Conservation (phyloP, 2,329 filamentous ascomycete species). For the Apiospora saccharicola region DNA sequence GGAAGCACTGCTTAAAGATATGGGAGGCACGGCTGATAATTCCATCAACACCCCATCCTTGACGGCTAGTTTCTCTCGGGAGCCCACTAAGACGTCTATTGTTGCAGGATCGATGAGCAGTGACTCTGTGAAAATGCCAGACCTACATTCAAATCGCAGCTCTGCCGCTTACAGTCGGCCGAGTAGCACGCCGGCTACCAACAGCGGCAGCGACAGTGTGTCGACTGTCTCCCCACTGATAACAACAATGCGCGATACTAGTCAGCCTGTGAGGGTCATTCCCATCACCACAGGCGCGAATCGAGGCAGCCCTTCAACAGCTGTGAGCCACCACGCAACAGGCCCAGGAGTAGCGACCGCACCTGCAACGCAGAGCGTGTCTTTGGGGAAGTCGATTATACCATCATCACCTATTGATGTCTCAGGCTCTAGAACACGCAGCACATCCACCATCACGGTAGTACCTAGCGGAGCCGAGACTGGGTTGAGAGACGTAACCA, state of each 20-base stretch:
- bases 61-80: not conserved
- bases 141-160: not conserved
- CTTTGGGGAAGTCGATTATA: not conserved
- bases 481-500: not conserved
- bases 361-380: not conserved
- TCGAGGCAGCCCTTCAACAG: not conserved
- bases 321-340: not conserved
- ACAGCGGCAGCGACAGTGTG: not conserved
- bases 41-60: not conserved
- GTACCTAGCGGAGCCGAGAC: not conserved
- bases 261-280: not conserved
- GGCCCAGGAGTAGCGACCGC: not conserved
- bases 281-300: not conserved
- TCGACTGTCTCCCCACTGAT: not conserved
- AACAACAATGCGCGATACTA: not conserved
- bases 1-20: conserved; percentile 25
- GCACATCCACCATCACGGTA: not conserved
- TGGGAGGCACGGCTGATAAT: not conserved
- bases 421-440: not conserved
- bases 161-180: not conserved
- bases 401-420: not conserved
- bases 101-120: not conserved
- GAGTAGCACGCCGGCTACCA: not conserved
- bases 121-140: not conserved
- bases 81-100: not conserved